Conservation (phyloP, 1,284 basidiomycete genomes). For the Termitomyces sp. region DNA sequence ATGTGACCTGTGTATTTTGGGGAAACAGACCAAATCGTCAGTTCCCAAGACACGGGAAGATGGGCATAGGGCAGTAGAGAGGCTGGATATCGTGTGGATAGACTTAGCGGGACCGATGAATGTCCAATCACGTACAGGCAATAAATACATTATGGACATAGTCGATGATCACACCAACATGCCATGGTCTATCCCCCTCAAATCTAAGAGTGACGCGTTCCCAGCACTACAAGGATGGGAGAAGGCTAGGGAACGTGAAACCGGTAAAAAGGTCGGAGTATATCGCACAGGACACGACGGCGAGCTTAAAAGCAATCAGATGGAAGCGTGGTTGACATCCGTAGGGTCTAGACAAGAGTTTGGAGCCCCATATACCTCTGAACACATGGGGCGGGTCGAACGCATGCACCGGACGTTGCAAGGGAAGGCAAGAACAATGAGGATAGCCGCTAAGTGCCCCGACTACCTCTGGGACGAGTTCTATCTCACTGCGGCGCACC, state of each 20-base stretch:
- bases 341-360: constrained; percentile 1
- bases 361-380: neutral
- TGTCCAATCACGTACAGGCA: constrained; percentile 22
- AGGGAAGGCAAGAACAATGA: constrained; percentile 15
- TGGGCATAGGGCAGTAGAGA: constrained; percentile 16
- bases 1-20: constrained; percentile 10
- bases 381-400: too few species aligned
- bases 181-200: constrained; percentile 11
- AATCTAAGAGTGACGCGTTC: constrained; percentile 6
- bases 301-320: too few species aligned
- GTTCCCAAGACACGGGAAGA: constrained; percentile 8
- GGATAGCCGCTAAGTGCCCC: constrained; percentile 11
- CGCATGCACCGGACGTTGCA: constrained; percentile 11
- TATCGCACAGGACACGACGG: constrained; percentile 8
- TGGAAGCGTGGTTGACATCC: neutral
- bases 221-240: constrained; percentile 7
- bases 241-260: neutral
- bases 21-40: constrained; percentile 11
- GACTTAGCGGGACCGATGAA: neutral
- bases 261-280: constrained; percentile 5
- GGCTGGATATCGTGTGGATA: too few species aligned
- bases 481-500: constrained; percentile 13
- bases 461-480: constrained; percentile 7
- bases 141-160: too few species aligned
- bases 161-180: constrained; percentile 1